phyloP scores from a whole-genome alignment of 371 early-diverging fungal species.

The Haplosporangium sp. region DNA sequence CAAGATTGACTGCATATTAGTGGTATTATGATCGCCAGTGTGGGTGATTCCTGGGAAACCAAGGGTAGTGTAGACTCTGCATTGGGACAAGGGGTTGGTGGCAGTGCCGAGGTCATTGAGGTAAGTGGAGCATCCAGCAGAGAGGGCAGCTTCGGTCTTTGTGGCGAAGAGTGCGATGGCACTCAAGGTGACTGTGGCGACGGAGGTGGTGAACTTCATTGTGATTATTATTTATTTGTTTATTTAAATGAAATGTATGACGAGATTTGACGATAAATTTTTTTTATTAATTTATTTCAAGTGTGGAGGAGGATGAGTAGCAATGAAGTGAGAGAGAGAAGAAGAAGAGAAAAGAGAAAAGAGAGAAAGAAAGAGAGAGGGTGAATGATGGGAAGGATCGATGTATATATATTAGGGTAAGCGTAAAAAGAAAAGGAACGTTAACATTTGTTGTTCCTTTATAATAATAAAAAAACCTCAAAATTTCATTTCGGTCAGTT shows the following conservation, averaged over 20 bases:
- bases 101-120: constrained; percentile 11
- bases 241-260: neutral
- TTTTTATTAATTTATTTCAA: neutral
- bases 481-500: too few relatives aligned
- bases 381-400: neutral
- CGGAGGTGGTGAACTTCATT: constrained; percentile 40
- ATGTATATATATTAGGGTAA: too few relatives aligned
- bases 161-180: constrained; percentile 28
- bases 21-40: constrained; percentile 33
- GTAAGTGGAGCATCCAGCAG: constrained; percentile 35
- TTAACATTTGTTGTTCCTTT: too few relatives aligned
- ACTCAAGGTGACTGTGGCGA: constrained; percentile 29
- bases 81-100: constrained; percentile 31
- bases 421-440: too few relatives aligned
- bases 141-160: constrained; percentile 27
- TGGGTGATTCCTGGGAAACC: constrained; percentile 45
- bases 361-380: constrained; percentile 3
- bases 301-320: neutral
- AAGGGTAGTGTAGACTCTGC: constrained; percentile 50
- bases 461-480: too few relatives aligned
- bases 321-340: neutral
- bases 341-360: neutral
- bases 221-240: neutral
- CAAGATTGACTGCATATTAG: constrained; percentile 31
- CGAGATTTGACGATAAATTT: neutral